Evolutionary conservation across 257 asterid genomes (phyloP).

Genomic region (Rehmannia glutinosa): DNA sequence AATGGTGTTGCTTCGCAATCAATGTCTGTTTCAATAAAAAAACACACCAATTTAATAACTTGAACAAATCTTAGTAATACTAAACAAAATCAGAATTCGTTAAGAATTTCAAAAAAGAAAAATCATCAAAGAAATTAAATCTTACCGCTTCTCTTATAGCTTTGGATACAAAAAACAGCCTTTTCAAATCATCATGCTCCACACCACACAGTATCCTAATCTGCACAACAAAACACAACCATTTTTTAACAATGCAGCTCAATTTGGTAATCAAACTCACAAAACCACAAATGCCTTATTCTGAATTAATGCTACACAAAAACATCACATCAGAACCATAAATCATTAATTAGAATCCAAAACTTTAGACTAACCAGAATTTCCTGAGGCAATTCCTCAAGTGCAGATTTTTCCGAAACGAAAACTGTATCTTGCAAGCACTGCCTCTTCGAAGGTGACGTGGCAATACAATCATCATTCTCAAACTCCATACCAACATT

Average conservation of each 20-base stretch:
- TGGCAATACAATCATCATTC: constrained; percentile 6
- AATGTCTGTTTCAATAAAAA: constrained; percentile 39
- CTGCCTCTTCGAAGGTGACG: constrained; percentile 36
- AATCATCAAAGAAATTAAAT: neutral
- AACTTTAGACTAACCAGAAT: constrained; percentile 23
- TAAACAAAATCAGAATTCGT: no score
- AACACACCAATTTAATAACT: neutral
- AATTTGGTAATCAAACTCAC: neutral
- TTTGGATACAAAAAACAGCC: constrained; percentile 52
- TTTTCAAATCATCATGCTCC: constrained; percentile 80
- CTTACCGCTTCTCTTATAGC: constrained; percentile 61
- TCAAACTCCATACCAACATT: constrained; percentile 23
- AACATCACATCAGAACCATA: no score
- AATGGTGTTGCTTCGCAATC: constrained; percentile 60
- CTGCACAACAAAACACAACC: constrained; percentile 29
- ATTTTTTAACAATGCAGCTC: neutral
- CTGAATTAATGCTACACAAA: no score
- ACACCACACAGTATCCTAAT: constrained; percentile 66
- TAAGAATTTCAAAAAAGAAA: no score
- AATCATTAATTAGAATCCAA: no score
- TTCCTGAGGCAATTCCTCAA: constrained; percentile 40
- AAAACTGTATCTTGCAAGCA: constrained; percentile 26
- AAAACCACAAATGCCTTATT: no score
- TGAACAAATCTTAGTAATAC: neutral
- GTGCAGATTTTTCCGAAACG: constrained; percentile 15